Base-by-base conservation (phyloP, 2,329 filamentous ascomycete genomes). In the Aquanectria penicillioides region DNA sequence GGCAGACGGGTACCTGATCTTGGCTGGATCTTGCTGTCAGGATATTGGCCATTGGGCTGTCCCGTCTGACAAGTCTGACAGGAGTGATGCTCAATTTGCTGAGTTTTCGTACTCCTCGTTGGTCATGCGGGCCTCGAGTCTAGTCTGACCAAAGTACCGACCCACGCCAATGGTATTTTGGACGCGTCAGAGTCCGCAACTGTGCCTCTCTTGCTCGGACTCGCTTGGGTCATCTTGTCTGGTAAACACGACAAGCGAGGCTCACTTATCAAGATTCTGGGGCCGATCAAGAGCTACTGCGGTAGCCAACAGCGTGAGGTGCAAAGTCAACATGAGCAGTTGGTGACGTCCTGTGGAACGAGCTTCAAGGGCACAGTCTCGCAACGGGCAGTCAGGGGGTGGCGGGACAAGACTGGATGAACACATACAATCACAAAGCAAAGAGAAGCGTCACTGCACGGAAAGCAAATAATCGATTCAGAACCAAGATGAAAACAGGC, bases 271-370 rank as follows among this genome's bases (percentile, higher is more conserved):
- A 23, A 29, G 17, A 43, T 6, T 36, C 31, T 34, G 33, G 10
- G 36, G 12, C 9, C 29, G 31, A 31, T 23, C 17, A 53, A 28
- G 31, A 36, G 37, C 49, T 34, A 20, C n/a, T 40, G 25, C 31
- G 26, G 31, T 33, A 47, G 33, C 44, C 54, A 63, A 65, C 57
- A 40, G 50, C 52, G 41, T 38, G 36, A 68, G 54, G 43, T 25
- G 38, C 23, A 26, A 60, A 59, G 48, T 44, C 43, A 61, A 36
- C 43, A 69, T 69, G 63, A 64, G 57, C 65, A 63, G 67, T 65
- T 66, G 61, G 57, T 69, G 67, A 69, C 67, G 67, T 57, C 62
- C 59, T 53, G 12, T 69, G 67, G 59, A 51, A 62, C 65, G 67
- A 69, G 52, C 51, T 55, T 40, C 57, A 48, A 36, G 34, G 62